Evolutionary conservation across 345 rosid genomes (phyloP).

Genomic region (Eucalyptus grandis): DNA sequence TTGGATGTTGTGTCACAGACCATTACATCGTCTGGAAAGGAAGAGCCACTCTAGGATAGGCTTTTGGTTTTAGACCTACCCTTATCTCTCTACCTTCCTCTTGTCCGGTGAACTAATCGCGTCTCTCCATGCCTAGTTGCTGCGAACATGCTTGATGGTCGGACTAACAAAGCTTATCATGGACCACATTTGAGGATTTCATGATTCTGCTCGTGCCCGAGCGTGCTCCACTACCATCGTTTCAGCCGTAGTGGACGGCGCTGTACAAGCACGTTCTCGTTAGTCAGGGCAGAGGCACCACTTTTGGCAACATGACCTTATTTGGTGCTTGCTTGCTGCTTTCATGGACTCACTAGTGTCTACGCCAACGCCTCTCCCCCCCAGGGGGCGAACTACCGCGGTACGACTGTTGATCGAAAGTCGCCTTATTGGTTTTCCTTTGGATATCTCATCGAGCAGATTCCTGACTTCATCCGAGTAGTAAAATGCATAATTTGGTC

Average conservation of each 20-base stretch:
- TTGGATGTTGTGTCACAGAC: background rate
- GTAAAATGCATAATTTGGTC: background rate
- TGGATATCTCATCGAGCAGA: background rate
- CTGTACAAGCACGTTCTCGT: background rate
- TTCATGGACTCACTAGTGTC: background rate
- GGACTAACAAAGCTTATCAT: background rate
- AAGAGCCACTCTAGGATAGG: background rate
- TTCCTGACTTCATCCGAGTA: background rate
- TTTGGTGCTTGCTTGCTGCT: background rate
- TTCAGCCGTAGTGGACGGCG: background rate
- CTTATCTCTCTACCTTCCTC: background rate
- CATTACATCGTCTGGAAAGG: background rate
- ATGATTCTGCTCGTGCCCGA: background rate
- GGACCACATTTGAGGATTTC: background rate
- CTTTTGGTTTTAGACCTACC: background rate
- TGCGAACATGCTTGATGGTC: background rate
- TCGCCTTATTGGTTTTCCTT: background rate
- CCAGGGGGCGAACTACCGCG: too few species aligned
- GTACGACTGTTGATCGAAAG: background rate
- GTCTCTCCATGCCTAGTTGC: background rate
- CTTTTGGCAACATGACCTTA: background rate
- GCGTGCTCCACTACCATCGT: background rate
- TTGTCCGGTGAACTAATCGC: background rate
- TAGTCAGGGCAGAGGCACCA: background rate
- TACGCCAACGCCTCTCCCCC: background rate